phyloP scores from a whole-genome alignment of 2,329 filamentous ascomycete species.

The Hortaea sp. region DNA sequence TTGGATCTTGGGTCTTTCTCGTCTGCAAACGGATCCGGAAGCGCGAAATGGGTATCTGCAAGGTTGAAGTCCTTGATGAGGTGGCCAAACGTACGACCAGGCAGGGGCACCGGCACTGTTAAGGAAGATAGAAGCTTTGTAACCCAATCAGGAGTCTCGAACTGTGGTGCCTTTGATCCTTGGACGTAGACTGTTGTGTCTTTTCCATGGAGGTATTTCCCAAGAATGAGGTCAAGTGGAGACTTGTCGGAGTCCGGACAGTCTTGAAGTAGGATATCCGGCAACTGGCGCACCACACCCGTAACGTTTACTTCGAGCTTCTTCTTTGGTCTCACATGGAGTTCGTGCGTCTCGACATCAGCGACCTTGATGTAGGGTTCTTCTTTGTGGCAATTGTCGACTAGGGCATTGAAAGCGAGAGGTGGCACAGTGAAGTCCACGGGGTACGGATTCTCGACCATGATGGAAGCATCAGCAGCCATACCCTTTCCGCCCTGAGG shows the following conservation, averaged over 20 bases:
- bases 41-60: constrained; percentile 70
- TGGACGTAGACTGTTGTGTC: constrained; percentile 73
- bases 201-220: constrained; percentile 70
- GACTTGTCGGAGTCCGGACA: constrained; percentile 73
- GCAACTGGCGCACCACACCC: constrained; percentile 63
- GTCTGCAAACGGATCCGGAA: constrained; percentile 72
- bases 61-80: constrained; percentile 82
- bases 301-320: constrained; percentile 60
- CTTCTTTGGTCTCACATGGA: constrained; percentile 58
- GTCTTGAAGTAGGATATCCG: constrained; percentile 57
- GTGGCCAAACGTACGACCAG: constrained; percentile 69
- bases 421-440: constrained; percentile 66
- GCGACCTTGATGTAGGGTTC: constrained; percentile 71
- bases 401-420: constrained; percentile 73
- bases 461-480: constrained; percentile 67
- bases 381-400: constrained; percentile 65
- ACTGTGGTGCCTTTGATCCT: constrained; percentile 54
- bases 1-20: constrained; percentile 62
- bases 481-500: constrained; percentile 54
- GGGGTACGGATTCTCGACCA: constrained; percentile 66
- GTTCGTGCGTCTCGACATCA: constrained; percentile 56
- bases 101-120: constrained; percentile 74
- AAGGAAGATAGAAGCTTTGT: constrained; percentile 69
- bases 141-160: constrained; percentile 71
- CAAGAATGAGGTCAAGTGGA: constrained; percentile 72